Conservation (phyloP, 306 rosid species). For the Vigna hirtella region DNA sequence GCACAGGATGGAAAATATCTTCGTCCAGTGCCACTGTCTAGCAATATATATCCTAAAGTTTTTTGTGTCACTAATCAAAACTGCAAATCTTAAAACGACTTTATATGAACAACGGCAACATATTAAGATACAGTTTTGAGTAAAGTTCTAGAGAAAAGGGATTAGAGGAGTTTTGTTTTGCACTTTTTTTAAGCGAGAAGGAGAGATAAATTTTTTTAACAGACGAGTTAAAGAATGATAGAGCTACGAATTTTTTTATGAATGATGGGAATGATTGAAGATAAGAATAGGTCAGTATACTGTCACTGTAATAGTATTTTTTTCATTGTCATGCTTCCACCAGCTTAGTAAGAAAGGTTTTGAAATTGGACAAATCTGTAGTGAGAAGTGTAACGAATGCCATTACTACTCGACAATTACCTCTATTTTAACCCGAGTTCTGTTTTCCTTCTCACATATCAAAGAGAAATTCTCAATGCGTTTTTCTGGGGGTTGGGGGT, state of each 20-base stretch:
- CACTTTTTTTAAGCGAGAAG: too few species aligned
- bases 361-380: neutral
- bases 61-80: conserved; percentile 21
- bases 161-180: neutral
- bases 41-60: conserved; percentile 14
- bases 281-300: neutral
- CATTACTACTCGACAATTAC: neutral
- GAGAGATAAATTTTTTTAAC: neutral
- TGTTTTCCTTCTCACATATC: conserved; percentile 1
- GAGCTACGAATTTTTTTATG: neutral
- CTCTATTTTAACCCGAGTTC: neutral
- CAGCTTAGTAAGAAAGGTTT: neutral
- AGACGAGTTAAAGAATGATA: conserved; percentile 5
- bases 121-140: neutral
- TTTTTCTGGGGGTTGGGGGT: neutral
- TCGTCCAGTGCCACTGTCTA: conserved; percentile 23
- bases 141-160: neutral
- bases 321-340: neutral
- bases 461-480: neutral
- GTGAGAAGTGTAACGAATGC: conserved; percentile 10
- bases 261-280: neutral
- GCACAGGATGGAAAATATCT: conserved; percentile 4
- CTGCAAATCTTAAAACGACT: neutral
- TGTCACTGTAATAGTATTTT: neutral
- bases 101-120: neutral